Evolutionary conservation across 495 filamentous ascomycete genomes (phyloP), one percentile per base, ranked within the genome.

Genomic region (Aspergillus sclerotiicarbonarius): DNA sequence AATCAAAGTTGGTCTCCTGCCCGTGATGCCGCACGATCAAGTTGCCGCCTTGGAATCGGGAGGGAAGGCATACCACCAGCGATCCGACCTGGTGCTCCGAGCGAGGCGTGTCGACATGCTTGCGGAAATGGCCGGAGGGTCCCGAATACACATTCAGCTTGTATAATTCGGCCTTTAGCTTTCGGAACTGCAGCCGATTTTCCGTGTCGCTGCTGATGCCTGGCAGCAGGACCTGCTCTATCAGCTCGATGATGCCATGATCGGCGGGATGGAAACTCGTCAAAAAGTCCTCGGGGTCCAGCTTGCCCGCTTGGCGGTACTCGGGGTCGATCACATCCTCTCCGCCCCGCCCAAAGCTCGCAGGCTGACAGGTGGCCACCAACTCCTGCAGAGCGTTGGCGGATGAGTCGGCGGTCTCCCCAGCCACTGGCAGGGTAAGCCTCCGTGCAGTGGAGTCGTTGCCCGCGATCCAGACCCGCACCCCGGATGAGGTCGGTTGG

Each of bases 41-140:
- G 2, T 53, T 57, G 3, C 71, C 67, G 25, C 80, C 81, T 59
- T 74, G n/a, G 62, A 80, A 75, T 0, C 53, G 12, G n/a, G 62
- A 64, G 2, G 82, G 83, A 0, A 86, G 63, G 54, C 73, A 78
- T 4, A 85, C 76, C 0, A 86, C 81, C 6, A 87, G 71, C 0
- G 79, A 82, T 6, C 80, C 83, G 53, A 85, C 80, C 45, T 86
- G 80, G 3, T 54, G 58, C 2, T 53, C 39, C 4, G 71, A 73
- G 0, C 78, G 71, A 0, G 83, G 82, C 0, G 82, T 87, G 55
- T 86, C 80, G 31, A 86, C 79, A 61, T 86, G 80, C 2, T 75
- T 57, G 20, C 69, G 68, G 68, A 86, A 84, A 6, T 70, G 62
- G 0, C 81, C 84, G 0, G 71, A 76, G 4, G 84, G 82, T 0